Evolutionary conservation across 352 stramenopile genomes (phyloP).

Genomic region (Pythium rishiriense): DNA sequence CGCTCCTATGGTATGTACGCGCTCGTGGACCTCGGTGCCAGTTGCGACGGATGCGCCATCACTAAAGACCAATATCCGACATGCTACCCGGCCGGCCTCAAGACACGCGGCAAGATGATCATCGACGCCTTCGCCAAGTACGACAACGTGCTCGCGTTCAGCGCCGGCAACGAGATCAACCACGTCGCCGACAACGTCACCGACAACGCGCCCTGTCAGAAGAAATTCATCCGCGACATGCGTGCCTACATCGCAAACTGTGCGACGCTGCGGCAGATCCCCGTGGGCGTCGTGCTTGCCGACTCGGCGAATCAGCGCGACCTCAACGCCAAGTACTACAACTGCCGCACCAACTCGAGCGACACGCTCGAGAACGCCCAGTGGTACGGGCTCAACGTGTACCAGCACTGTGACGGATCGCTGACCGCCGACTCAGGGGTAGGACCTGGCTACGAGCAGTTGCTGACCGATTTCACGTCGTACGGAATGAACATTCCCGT

Average conservation of each 20-base stretch:
- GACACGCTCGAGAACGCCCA: conserved; percentile 44
- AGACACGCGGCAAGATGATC: conserved; percentile 35
- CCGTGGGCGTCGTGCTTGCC: conserved; percentile 69
- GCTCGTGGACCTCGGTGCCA: conserved; percentile 31
- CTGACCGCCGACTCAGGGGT: conserved; percentile 30
- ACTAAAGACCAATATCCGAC: too few species aligned
- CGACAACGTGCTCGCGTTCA: conserved; percentile 58
- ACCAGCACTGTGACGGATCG: conserved; percentile 47
- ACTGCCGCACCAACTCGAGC: conserved; percentile 46
- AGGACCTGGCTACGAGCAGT: conserved; percentile 46
- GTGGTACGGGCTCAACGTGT: conserved; percentile 55
- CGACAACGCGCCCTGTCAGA: conserved; percentile 55
- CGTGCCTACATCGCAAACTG: conserved; percentile 49
- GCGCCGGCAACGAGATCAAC: conserved; percentile 58
- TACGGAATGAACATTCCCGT: conserved; percentile 71
- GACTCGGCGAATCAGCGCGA: conserved; percentile 57
- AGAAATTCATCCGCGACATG: conserved; percentile 63
- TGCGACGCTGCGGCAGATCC: conserved; percentile 46
- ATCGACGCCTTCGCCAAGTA: conserved; percentile 61
- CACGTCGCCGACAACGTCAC: conserved; percentile 34
- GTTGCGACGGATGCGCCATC: neutral
- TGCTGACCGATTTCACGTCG: conserved; percentile 53
- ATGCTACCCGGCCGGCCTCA: conserved; percentile 36
- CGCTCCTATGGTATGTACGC: conserved; percentile 37
- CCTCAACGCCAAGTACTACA: conserved; percentile 73